Percentiles rank a stretch among this genome's conserved stretches.
phyloP scores from a whole-genome alignment of 495 filamentous ascomycete species.

The Podospora anserina region DNA sequence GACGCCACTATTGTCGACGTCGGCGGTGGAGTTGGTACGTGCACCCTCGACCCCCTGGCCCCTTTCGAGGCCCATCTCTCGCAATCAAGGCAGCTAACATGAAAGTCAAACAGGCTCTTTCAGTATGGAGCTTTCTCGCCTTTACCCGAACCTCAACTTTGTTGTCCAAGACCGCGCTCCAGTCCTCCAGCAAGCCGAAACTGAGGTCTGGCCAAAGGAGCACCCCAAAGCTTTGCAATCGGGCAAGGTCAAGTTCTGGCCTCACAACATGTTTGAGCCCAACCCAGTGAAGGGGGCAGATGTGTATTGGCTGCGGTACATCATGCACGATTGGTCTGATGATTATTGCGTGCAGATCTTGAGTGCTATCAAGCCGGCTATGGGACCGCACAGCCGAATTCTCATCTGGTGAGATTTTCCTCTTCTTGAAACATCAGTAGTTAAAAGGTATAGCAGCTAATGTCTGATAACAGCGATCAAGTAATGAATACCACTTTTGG shows the following conservation, averaged over 20 bases:
- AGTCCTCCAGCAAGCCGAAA: background rate
- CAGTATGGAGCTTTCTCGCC: background rate
- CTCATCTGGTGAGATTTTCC: background rate
- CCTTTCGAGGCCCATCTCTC: background rate
- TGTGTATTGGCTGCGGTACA: background rate
- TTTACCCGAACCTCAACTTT: background rate
- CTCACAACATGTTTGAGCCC: slow-evolving; percentile 4
- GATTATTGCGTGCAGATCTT: background rate
- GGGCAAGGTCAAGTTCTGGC: background rate
- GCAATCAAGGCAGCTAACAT: background rate
- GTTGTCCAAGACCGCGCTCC: slow-evolving; percentile 1
- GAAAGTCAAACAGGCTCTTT: background rate
- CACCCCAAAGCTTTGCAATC: slow-evolving; percentile 1
- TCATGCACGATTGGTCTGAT: slow-evolving; percentile 4
- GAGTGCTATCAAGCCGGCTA: background rate
- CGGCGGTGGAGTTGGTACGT: background rate
- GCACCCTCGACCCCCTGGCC: background rate
- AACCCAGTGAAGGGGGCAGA: background rate
- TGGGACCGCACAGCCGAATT: background rate
- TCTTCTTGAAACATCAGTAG: background rate
- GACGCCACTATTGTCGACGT: background rate
- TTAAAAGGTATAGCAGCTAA: background rate
- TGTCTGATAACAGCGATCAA: background rate
- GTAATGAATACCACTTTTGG: slow-evolving; percentile 2
- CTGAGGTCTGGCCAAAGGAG: background rate